phyloP scores from a whole-genome alignment of 805 yeast genomes.

The Candida verbasci region DNA sequence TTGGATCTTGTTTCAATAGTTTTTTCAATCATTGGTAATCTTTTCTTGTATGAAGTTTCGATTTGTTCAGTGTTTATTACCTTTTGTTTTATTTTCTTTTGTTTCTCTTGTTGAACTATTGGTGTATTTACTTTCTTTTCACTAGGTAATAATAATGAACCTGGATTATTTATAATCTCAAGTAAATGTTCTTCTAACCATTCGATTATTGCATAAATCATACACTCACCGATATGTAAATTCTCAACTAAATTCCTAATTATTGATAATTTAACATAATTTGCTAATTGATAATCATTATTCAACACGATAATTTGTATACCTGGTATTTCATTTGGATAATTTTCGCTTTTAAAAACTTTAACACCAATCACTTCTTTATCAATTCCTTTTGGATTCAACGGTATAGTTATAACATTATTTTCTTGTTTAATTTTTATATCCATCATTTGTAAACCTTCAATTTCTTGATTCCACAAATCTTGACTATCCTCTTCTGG shows the following conservation, averaged over 20 bases:
- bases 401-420: conserved; percentile 11
- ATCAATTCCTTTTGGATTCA: conserved; percentile 16
- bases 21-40: not conserved
- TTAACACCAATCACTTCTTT: conserved; percentile 17
- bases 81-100: not conserved
- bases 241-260: conserved; percentile 43
- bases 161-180: conserved; percentile 66
- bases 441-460: conserved; percentile 60
- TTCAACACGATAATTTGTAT: conserved; percentile 45
- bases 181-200: conserved; percentile 69
- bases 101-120: not conserved
- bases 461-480: conserved; percentile 73
- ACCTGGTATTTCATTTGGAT: conserved; percentile 72
- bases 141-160: conserved; percentile 44
- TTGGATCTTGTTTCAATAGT: conserved; percentile 33
- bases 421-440: conserved; percentile 31
- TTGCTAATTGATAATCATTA: conserved; percentile 53
- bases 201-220: conserved; percentile 64
- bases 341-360: conserved; percentile 30
- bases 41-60: conserved; percentile 21
- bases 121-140: not conserved
- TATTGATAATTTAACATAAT: conserved; percentile 61
- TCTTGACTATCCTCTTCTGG: conserved; percentile 23
- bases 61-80: conserved; percentile 7
- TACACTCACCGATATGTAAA: conserved; percentile 61